Evolutionary conservation across 129 eudicot species (phyloP).

Genomic region (Lactuca saligna): DNA sequence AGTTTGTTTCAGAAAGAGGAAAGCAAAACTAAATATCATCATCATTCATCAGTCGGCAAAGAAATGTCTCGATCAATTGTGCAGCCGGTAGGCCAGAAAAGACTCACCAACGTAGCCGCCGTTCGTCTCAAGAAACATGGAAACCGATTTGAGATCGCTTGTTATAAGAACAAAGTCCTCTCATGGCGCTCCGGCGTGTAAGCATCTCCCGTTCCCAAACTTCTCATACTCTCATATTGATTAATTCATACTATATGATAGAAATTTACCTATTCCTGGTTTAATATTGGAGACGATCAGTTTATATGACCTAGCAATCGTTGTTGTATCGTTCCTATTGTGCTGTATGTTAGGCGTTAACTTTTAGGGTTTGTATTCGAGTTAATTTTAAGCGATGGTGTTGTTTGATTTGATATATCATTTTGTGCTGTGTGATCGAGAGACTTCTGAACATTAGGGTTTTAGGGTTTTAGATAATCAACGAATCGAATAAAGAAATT

Average conservation of each 20-base stretch:
- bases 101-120: constrained; percentile 89
- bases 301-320: not conserved
- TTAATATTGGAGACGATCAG: not conserved
- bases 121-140: constrained; percentile 93
- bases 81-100: constrained; percentile 93
- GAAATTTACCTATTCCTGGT: not conserved
- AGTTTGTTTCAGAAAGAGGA: not conserved
- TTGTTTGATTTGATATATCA: not conserved
- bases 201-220: not conserved
- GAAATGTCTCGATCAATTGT: constrained; percentile 79
- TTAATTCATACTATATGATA: not conserved
- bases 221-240: not conserved
- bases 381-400: not conserved
- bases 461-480: constrained; percentile 20
- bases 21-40: not conserved
- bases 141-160: constrained; percentile 88
- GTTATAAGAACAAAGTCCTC: constrained; percentile 96
- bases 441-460: not conserved
- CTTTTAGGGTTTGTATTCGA: not conserved
- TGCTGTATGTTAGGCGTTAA: not conserved
- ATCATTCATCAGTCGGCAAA: not conserved
- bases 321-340: not conserved
- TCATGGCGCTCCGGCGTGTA: constrained; percentile 98
- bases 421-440: not conserved
- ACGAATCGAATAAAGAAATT: not conserved